Conservation (phyloP, 2,329 filamentous ascomycete species). For the Fusarium pseudograminearum region DNA sequence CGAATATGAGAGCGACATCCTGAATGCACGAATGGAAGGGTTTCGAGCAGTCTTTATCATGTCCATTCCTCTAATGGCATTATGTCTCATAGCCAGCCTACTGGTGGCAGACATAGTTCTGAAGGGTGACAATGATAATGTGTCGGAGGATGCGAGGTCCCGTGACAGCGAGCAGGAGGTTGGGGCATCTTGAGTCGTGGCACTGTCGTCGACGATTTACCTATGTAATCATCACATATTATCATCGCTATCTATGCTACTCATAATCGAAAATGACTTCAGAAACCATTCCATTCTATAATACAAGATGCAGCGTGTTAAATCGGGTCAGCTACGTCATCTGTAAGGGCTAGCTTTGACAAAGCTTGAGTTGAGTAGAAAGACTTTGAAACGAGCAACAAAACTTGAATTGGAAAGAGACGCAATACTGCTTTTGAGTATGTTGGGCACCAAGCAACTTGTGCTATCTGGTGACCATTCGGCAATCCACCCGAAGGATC, state of each 20-base stretch:
- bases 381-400: background rate
- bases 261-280: background rate
- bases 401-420: background rate
- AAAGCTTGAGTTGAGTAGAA: background rate
- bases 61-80: background rate
- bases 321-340: constrained; percentile 8
- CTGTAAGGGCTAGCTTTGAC: too few species aligned
- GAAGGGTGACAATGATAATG: background rate
- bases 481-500: background rate
- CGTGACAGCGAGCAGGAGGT: background rate
- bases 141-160: background rate
- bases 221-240: background rate
- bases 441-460: too few species aligned
- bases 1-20: background rate
- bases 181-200: background rate
- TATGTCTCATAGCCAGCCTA: background rate
- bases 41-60: background rate
- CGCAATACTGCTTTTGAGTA: too few species aligned
- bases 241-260: background rate
- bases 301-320: background rate
- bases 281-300: too few species aligned
- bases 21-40: background rate
- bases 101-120: background rate
- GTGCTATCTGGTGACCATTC: too few species aligned
- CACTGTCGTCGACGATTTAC: background rate